phyloP scores from a whole-genome alignment of 1,139 yeast species.

The Nakaseomyces nivariensis region DNA sequence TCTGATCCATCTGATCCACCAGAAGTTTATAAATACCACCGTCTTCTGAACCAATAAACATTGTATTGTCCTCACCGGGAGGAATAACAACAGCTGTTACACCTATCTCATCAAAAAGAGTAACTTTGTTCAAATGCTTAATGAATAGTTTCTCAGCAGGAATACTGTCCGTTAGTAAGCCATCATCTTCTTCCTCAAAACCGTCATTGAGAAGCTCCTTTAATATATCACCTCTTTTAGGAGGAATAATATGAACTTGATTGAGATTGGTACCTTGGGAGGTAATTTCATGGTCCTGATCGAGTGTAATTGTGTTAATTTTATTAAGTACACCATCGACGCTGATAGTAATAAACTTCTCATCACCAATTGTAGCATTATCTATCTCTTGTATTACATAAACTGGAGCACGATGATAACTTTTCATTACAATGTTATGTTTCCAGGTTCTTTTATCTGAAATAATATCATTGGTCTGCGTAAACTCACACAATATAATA shows the following conservation, averaged over 20 bases:
- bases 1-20: constrained; percentile 6
- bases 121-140: constrained; percentile 11
- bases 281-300: constrained; percentile 9
- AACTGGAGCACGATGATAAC: constrained; percentile 14
- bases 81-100: constrained; percentile 14
- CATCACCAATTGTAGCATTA: constrained; percentile 6
- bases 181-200: neutral
- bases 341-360: constrained; percentile 15
- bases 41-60: constrained; percentile 22
- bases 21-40: constrained; percentile 22
- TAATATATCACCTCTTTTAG: constrained; percentile 12
- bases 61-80: constrained; percentile 14
- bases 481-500: constrained; percentile 10
- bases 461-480: constrained; percentile 13
- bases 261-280: constrained; percentile 4
- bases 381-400: constrained; percentile 10
- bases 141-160: neutral
- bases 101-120: constrained; percentile 16
- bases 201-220: neutral
- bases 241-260: constrained; percentile 11
- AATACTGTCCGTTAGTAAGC: neutral
- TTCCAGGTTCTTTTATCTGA: constrained; percentile 7
- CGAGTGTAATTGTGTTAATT: constrained; percentile 14
- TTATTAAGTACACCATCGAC: constrained; percentile 15
- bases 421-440: constrained; percentile 16